A percentile compares a stretch with the other conserved stretches of the same genome.
These are phyloP conservation scores for Candida sp. DNA, from an alignment of 1,139 yeast genomes.

Conservation along the genomic window DNA sequence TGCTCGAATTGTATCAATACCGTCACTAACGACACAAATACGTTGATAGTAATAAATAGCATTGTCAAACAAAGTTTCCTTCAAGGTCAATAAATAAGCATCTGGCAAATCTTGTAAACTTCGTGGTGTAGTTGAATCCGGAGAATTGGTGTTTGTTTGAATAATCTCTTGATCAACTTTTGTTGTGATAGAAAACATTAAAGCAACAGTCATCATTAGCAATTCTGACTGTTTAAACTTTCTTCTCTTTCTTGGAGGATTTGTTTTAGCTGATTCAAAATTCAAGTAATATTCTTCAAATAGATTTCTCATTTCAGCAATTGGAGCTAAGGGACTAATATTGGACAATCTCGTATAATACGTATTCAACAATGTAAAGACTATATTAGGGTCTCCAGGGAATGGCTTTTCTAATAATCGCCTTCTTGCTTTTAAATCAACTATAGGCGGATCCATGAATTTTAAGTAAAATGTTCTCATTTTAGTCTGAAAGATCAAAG, in stretches of 20 bases:
- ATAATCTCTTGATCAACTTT: constrained; percentile 14
- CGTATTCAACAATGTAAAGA: constrained; percentile 19
- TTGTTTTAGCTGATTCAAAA: constrained; percentile 4
- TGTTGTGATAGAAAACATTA: constrained; percentile 22
- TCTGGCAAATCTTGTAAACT: constrained; percentile 5
- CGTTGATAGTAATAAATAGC: constrained; percentile 48
- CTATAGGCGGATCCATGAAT: constrained; percentile 34
- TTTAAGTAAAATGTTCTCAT: constrained; percentile 17
- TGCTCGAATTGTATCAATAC: constrained; percentile 48
- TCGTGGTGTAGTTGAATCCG: constrained; percentile 4
- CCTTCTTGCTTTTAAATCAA: constrained; percentile 17
- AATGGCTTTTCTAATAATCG: constrained; percentile 24
- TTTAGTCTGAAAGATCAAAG: constrained; percentile 20
- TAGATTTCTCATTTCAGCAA: constrained; percentile 13
- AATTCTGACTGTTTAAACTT: constrained; percentile 25
- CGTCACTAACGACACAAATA: constrained; percentile 47
- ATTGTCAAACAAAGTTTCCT: constrained; percentile 26
- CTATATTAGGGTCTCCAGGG: constrained; percentile 20
- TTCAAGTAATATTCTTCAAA: constrained; percentile 19
- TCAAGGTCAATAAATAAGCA: constrained; percentile 13
- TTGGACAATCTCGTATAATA: constrained; percentile 14
- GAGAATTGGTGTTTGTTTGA: constrained; percentile 7
- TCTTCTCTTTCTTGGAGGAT: constrained; percentile 2
- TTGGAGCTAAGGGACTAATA: constrained; percentile 13
- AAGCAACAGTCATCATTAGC: constrained; percentile 28